Evolutionary conservation across 176 grass and related monocot species (phyloP), one percentile per base, ranked within the genome.

Genomic region (Oryza punctata): DNA sequence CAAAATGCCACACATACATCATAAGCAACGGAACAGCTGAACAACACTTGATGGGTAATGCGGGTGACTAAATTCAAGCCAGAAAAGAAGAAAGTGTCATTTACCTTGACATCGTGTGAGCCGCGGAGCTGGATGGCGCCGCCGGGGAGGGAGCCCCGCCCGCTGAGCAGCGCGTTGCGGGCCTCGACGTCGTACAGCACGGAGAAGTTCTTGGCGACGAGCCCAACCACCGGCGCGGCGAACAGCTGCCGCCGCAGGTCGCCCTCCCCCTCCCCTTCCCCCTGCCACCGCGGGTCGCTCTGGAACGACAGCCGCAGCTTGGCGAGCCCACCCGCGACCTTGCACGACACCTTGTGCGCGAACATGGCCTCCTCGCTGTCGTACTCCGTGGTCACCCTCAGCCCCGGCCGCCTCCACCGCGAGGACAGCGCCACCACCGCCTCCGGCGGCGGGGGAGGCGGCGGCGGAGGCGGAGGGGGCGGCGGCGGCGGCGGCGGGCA

Each of bases 261-360:
- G 66, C 72, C 84, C 35, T 75, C 81, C 35, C 68, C 81, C 28
- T 69, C 54, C 52, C 78, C 84, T 27, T 68, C 75, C 28, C 69
- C 45, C 52, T 76, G 65, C 14, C 78, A 87, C 45, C 81, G 87
- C 25, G 64, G 76, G 41, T 96, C 87, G 93, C 91, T 96, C 83
- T 90, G 91, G 85, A 94, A 99, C 69, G 87, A 90, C n/a, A 96
- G 77, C 45, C 91, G 94, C 72, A 99, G 85, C 91, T 99, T 99
- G 49, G 96, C 93, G 67, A 96, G 91, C 0, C 83, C 89, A 2
- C 91, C 93, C 16, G 87, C 82, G 78, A 99, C 73, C 87, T 96
- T 95, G 89, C 93, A 99, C 35, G 96, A 96, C 76, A 99, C 73
- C 88, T 99, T 99, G 87, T 99, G 88, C 64, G 84, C 52, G 78